phyloP scores from a whole-genome alignment of 139 green algal genomes.

The Eudorina sp. region DNA sequence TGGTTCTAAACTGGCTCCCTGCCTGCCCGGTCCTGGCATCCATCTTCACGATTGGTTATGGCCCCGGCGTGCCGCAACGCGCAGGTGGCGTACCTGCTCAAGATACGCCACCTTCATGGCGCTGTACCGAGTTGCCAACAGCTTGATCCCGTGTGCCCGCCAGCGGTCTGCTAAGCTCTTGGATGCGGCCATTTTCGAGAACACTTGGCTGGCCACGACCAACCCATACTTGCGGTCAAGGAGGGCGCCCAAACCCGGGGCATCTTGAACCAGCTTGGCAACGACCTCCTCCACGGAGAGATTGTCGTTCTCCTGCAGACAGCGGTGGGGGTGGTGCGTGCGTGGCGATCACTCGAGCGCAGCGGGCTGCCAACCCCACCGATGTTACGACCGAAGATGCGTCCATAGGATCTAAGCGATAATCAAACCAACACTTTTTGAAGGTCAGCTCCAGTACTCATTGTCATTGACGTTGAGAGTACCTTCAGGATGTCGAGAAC shows the following conservation, averaged over 20 bases:
- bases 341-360: too few relatives aligned
- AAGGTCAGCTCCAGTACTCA: too few relatives aligned
- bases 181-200: slow-evolving; percentile 45
- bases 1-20: too few relatives aligned
- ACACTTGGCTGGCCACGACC: slow-evolving; percentile 75
- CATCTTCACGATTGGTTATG: too few relatives aligned
- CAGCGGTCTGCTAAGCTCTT: slow-evolving; percentile 57
- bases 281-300: slow-evolving; percentile 45
- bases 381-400: too few relatives aligned
- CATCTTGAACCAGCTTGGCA: not conserved
- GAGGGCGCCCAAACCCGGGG: slow-evolving; percentile 65
- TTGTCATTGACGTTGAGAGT: too few relatives aligned
- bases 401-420: too few relatives aligned
- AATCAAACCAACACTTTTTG: too few relatives aligned
- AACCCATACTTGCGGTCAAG: slow-evolving; percentile 83
- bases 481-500: slow-evolving; percentile 55
- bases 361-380: too few relatives aligned
- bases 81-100: slow-evolving; percentile 57
- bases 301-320: slow-evolving; percentile 25
- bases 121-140: slow-evolving; percentile 59
- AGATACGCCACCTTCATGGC: slow-evolving; percentile 74
- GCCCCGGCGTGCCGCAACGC: too few relatives aligned
- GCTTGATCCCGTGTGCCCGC: slow-evolving; percentile 67
- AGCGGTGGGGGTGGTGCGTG: too few relatives aligned
- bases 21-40: too few relatives aligned